A percentile compares a stretch with the other conserved stretches of the same genome.
phyloP scores from a whole-genome alignment of 2,329 filamentous ascomycete species.

The Helotiales sp. region DNA sequence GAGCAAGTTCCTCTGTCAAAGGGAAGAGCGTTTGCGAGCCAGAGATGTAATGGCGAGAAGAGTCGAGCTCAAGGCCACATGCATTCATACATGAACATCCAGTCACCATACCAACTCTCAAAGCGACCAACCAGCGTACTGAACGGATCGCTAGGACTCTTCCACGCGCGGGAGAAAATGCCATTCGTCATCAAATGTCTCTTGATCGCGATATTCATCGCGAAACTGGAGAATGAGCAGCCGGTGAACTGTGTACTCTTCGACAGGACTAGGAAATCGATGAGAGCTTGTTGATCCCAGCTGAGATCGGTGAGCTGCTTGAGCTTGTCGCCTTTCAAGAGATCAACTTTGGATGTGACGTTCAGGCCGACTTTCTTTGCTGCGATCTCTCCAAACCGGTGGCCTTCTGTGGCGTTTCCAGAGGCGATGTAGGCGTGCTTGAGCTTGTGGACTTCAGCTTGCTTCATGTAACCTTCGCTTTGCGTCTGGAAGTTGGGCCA shows the following conservation, averaged over 20 bases:
- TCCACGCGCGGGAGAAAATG: slow-evolving; percentile 48
- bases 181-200: slow-evolving; percentile 48
- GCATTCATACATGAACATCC: slow-evolving; percentile 51
- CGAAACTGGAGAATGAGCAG: slow-evolving; percentile 55
- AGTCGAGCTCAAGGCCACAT: slow-evolving; percentile 38
- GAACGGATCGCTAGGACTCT: slow-evolving; percentile 49
- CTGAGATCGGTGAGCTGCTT: slow-evolving; percentile 45
- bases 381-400: slow-evolving; percentile 46
- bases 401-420: slow-evolving; percentile 50
- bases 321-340: slow-evolving; percentile 48
- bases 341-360: slow-evolving; percentile 50
- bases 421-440: slow-evolving; percentile 53
- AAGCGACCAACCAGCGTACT: slow-evolving; percentile 52
- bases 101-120: slow-evolving; percentile 53
- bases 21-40: not conserved
- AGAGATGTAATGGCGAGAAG: not conserved
- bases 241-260: slow-evolving; percentile 52
- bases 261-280: slow-evolving; percentile 57
- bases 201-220: slow-evolving; percentile 53
- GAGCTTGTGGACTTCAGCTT: slow-evolving; percentile 43
- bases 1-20: not conserved
- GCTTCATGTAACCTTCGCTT: slow-evolving; percentile 47
- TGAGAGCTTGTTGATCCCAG: slow-evolving; percentile 55
- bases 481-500: slow-evolving; percentile 54
- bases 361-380: slow-evolving; percentile 44